These are phyloP conservation scores for Lachnellula arida DNA, from an alignment of 2,329 filamentous ascomycete genomes.

Conservation along the genomic window DNA sequence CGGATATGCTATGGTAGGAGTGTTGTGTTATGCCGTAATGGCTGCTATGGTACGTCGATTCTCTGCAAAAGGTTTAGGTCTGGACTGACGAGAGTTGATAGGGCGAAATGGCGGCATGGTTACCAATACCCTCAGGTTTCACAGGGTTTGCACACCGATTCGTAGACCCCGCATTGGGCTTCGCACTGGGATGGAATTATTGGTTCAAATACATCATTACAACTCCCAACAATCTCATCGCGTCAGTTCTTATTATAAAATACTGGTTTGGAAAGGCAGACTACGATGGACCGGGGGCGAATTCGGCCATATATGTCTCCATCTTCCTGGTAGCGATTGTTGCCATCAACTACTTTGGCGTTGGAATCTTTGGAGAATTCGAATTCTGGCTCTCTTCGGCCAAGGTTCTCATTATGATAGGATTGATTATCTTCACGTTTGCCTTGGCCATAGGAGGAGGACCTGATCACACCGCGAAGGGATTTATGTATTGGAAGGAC, in stretches of 20 bases:
- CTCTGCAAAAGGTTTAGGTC: neutral
- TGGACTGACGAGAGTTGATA: neutral
- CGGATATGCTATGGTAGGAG: slow-evolving; percentile 63
- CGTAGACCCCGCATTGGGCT: slow-evolving; percentile 75
- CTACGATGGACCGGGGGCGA: slow-evolving; percentile 42
- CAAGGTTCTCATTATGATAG: slow-evolving; percentile 64
- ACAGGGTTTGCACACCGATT: slow-evolving; percentile 77
- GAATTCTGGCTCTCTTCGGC: slow-evolving; percentile 51
- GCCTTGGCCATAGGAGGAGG: slow-evolving; percentile 61
- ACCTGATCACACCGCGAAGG: slow-evolving; percentile 48
- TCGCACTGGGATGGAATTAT: slow-evolving; percentile 57
- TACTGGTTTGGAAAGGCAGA: slow-evolving; percentile 61
- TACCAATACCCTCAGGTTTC: slow-evolving; percentile 74
- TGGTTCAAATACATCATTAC: slow-evolving; percentile 66
- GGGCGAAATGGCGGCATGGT: slow-evolving; percentile 80
- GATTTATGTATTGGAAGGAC: slow-evolving; percentile 46
- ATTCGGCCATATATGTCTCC: slow-evolving; percentile 76
- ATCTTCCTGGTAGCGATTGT: slow-evolving; percentile 61
- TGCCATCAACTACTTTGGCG: slow-evolving; percentile 59
- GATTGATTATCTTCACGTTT: slow-evolving; percentile 61
- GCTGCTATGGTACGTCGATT: slow-evolving; percentile 51
- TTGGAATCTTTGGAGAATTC: slow-evolving; percentile 36
- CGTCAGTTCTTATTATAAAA: slow-evolving; percentile 71
- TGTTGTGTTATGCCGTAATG: slow-evolving; percentile 78
- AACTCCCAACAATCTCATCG: slow-evolving; percentile 80